phyloP scores from a whole-genome alignment of 257 asterid genomes.

The Fraxinus pennsylvanica region DNA sequence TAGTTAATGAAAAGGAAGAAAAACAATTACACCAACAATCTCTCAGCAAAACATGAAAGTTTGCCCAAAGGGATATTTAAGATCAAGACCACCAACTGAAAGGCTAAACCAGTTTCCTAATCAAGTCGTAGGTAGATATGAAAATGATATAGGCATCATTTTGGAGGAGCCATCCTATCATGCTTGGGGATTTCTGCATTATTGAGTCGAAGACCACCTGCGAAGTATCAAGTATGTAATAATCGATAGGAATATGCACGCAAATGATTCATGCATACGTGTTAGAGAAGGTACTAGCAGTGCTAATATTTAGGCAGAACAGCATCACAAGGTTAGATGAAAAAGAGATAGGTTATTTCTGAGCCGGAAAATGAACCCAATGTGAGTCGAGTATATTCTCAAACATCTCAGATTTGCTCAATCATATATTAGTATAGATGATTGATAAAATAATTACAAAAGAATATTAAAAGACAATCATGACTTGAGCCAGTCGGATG shows the following conservation, averaged over 20 bases:
- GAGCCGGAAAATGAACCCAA: neutral
- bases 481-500: neutral
- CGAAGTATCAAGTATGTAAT: conserved; percentile 16
- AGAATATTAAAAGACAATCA: neutral
- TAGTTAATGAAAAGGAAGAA: neutral
- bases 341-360: neutral
- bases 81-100: neutral
- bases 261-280: neutral
- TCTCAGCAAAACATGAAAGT: neutral
- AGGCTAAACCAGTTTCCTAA: neutral
- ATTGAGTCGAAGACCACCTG: conserved; percentile 56
- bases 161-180: conserved; percentile 28
- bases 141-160: conserved; percentile 26
- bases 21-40: neutral
- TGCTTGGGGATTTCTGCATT: conserved; percentile 37
- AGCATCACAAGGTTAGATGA: no score
- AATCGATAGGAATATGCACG: neutral
- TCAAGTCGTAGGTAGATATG: neutral
- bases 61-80: neutral
- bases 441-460: neutral
- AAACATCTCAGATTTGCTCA: no score
- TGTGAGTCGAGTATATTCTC: neutral
- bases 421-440: neutral
- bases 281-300: neutral
- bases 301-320: no score